These are phyloP conservation scores for Haberlea rhodopensis DNA, from an alignment of 257 asterid species.

Conservation along the genomic window DNA sequence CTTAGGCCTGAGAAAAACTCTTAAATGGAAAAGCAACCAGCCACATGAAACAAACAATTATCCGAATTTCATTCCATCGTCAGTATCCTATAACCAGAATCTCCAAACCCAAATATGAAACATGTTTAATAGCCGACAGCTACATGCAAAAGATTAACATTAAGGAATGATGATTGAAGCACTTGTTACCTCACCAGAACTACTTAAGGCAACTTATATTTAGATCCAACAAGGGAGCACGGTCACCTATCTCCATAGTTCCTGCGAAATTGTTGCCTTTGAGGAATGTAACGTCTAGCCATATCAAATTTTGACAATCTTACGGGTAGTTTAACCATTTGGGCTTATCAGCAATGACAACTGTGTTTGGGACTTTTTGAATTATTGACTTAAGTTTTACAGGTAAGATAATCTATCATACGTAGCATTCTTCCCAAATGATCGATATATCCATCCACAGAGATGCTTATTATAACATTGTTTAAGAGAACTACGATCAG, in stretches of 20 bases:
- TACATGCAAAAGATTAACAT: too few relatives aligned
- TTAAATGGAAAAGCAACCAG: background rate
- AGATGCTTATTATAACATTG: conserved; percentile 14
- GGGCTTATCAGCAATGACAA: too few relatives aligned
- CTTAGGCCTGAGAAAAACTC: background rate
- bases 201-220: background rate
- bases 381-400: too few relatives aligned
- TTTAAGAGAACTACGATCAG: conserved; percentile 14
- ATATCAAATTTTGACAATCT: too few relatives aligned
- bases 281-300: too few relatives aligned
- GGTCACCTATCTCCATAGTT: background rate
- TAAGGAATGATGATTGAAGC: background rate
- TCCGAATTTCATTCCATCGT: too few relatives aligned
- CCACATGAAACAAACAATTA: background rate
- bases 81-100: background rate
- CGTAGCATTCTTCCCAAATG: too few relatives aligned
- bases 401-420: too few relatives aligned
- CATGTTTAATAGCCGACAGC: too few relatives aligned
- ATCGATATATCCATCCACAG: background rate
- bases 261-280: background rate
- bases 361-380: too few relatives aligned
- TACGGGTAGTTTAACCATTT: too few relatives aligned
- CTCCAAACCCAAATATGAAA: background rate
- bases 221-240: background rate
- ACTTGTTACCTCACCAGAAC: background rate